phyloP scores from a whole-genome alignment of 148 eudicot species.

The Rhododendron molle region DNA sequence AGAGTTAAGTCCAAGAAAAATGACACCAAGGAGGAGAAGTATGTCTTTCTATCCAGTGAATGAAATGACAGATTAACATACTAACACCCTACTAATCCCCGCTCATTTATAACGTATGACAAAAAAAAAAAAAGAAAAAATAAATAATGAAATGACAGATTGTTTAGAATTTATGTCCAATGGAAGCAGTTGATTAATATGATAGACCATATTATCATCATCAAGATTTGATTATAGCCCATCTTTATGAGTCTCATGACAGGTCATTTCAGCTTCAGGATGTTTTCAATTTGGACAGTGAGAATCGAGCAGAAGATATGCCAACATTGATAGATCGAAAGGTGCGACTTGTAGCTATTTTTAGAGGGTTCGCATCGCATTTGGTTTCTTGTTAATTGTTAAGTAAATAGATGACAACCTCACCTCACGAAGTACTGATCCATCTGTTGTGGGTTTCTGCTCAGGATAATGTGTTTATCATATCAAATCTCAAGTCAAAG shows the following conservation, averaged over 20 bases:
- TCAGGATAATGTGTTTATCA: conserved; percentile 96
- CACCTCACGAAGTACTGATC: conserved; percentile 6
- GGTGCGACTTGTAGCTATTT: conserved; percentile 34
- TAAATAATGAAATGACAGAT: background rate
- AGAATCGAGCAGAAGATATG: conserved; percentile 78
- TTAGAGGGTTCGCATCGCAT: background rate
- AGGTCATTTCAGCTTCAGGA: conserved; percentile 90
- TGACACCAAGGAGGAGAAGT: conserved; percentile 97
- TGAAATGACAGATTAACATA: background rate
- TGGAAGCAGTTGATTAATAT: background rate
- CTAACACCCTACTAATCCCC: no score
- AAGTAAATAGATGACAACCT: background rate
- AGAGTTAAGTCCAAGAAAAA: conserved; percentile 95
- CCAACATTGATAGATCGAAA: conserved; percentile 87
- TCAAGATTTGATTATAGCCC: background rate
- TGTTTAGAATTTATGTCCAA: background rate
- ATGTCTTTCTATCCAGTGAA: conserved; percentile 32
- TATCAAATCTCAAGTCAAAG: conserved; percentile 91
- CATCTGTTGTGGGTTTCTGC: conserved; percentile 7
- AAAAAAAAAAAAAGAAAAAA: no score
- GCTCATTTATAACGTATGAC: no score
- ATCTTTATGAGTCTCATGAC: conserved; percentile 13
- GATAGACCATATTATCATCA: background rate
- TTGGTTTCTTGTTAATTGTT: background rate
- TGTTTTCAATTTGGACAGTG: conserved; percentile 83